Conservation (phyloP, 2,329 filamentous ascomycete genomes). For the Didymella pomorum region DNA sequence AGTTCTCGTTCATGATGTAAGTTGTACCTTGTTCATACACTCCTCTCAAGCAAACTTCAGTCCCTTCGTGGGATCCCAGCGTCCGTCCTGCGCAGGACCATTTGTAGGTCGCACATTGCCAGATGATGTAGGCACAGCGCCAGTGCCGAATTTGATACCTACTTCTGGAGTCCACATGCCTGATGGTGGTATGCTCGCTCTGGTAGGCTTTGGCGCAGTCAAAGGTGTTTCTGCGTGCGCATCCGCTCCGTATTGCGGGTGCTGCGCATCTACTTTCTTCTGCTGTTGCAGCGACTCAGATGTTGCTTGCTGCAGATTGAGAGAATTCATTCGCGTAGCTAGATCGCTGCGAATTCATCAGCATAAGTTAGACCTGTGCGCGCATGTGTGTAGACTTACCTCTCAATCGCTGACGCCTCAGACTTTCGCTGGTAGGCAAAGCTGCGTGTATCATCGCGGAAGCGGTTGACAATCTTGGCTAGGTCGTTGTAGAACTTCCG, state of each 20-base stretch:
- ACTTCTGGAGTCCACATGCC: conserved; percentile 81
- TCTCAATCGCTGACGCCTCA: conserved; percentile 81
- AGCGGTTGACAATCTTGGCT: conserved; percentile 83
- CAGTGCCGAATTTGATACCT: conserved; percentile 76
- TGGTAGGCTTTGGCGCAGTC: conserved; percentile 56
- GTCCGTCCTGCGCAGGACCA: conserved; percentile 47
- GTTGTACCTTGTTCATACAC: neutral
- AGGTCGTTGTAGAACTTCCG: conserved; percentile 98
- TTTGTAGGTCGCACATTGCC: conserved; percentile 43
- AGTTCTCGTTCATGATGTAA: neutral
- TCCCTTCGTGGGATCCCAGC: conserved; percentile 52
- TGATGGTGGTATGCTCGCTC: conserved; percentile 48
- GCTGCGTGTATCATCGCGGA: conserved; percentile 78
- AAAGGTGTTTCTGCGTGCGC: conserved; percentile 63
- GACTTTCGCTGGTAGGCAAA: conserved; percentile 83
- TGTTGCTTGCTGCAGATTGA: conserved; percentile 60
- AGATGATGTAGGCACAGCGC: conserved; percentile 51
- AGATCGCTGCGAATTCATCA: conserved; percentile 58
- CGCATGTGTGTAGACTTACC: conserved; percentile 59
- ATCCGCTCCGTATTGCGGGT: conserved; percentile 65
- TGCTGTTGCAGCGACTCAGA: conserved; percentile 55
- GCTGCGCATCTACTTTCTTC: conserved; percentile 60
- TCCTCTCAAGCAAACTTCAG: conserved; percentile 49
- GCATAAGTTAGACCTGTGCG: neutral
- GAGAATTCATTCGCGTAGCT: conserved; percentile 65